Base-by-base conservation (phyloP, 78 protist genomes). In the Dictyostelium brefeldianum region DNA sequence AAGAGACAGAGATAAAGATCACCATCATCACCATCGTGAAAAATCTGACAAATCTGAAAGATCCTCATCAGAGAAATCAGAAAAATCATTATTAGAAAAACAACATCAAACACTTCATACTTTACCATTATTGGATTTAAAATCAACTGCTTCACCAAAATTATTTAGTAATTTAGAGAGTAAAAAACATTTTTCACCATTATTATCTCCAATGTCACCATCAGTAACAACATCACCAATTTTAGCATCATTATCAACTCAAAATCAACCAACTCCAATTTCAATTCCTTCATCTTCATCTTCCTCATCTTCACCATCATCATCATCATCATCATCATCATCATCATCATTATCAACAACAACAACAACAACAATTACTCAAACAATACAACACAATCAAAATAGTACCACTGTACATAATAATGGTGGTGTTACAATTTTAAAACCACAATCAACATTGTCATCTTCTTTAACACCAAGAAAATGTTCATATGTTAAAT, bases 401-500 rank as follows among this genome's bases (percentile, higher is more conserved):
- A 67, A 67, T 67, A 43, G 75, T 5, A 62, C 71, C 1, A 12
- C 56, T 4, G 15, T 51, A 3, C n/a, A 14, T 51, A 12, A 51
- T 9, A 51, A 48, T 22, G 8, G 7, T 59, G 12, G 18, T 59
- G 18, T 22, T 18, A 22, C 12, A 11, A 59, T 22, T 8, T 8
- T 22, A 59, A 10, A 59, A 29, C 75, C 75, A 67, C 75, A 22
- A 67, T 25, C 22, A 11, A 12, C 36, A 1, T 14, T 22, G 15
- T 51, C 56, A 12, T 14, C 15, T 51, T 36, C 43, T 36, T 14
- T 14, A 77, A 18, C 18, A 18, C 75, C 18, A 27, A 73, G 57
- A 25, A 90, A 70, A 65, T 90, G 95, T 27, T 41, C 67, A 20
- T 67, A 64, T 22, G 5, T 78, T 36, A 77, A 75, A 53, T 90